Evolutionary conservation across 768 basidiomycete species (phyloP), one percentile per base, ranked within the genome.

Genomic region (Vararia minispora): DNA sequence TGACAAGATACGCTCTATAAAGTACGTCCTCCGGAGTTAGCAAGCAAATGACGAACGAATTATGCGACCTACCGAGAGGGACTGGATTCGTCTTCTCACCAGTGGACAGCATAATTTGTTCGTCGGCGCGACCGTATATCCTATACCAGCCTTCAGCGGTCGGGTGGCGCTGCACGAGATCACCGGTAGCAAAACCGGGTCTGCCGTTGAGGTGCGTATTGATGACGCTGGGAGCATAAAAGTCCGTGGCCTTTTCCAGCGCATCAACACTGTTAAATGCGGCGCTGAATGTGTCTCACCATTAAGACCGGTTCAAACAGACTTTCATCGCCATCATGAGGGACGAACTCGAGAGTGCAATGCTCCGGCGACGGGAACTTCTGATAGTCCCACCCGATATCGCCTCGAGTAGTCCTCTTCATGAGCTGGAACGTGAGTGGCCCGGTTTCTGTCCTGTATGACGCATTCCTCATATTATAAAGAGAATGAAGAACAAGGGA

Each of bases 51-150:
- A n/a, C 28, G 17, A 27, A 7, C 16, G 27, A 7, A n/a, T n/a
- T 23, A 17, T 26, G 16, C 12, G 11, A 25, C 52, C 27, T 31
- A 59, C 61, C 59, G 16, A 65, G 39, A 2, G 63, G 63, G 1
- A 48, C 57, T 2, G 63, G 63, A 40, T 63, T 65, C 6, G 60
- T 64, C 62, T 65, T 65, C 44, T 64, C 60, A 14, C 65, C 65
- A 10, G 60, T 65, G 23, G 50, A 55, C 29, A 63, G 55, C 50
- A 63, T 61, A 28, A 71, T 63, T 46, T 69, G 67, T 39, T 71
- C 69, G 39, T 69, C 69, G 7, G 49, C 52, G 12, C 71, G 55
- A 2, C 70, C 68, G 33, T 52, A 58, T 2, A 70, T 46, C 37
- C 52, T 61, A 54, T 57, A 68, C 21, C 58, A 44, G 2, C 50